Percentiles rank a stretch among this genome's conserved stretches.
phyloP scores from a whole-genome alignment of 805 yeast species.

The Cyberlindnera mississippiensis region DNA sequence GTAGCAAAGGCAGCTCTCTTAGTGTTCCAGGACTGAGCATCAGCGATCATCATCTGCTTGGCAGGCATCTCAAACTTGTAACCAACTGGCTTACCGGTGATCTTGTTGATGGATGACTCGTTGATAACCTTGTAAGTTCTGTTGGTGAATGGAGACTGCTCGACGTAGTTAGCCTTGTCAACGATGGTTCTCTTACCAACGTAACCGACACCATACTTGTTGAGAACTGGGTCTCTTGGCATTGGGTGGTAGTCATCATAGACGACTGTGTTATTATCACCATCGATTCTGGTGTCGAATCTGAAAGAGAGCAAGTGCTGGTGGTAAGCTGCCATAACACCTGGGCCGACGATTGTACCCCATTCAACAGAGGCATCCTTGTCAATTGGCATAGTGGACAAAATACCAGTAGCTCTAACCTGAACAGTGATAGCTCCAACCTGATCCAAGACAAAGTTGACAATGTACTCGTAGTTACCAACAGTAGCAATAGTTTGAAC shows the following conservation, averaged over 20 bases:
- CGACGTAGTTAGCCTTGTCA: slow-evolving; percentile 68
- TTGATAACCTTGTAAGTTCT: slow-evolving; percentile 73
- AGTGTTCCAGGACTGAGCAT: slow-evolving; percentile 55
- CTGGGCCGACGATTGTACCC: slow-evolving; percentile 75
- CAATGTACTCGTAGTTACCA: slow-evolving; percentile 77
- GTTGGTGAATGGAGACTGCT: slow-evolving; percentile 71
- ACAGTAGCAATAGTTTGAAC: slow-evolving; percentile 81
- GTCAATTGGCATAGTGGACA: slow-evolving; percentile 81
- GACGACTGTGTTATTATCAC: slow-evolving; percentile 69
- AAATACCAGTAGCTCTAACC: slow-evolving; percentile 82
- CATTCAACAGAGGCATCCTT: slow-evolving; percentile 58
- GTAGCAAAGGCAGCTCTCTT: slow-evolving; percentile 75
- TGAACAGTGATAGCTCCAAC: slow-evolving; percentile 77
- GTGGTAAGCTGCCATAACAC: slow-evolving; percentile 80
- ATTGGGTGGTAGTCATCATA: slow-evolving; percentile 66
- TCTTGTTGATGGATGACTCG: slow-evolving; percentile 65
- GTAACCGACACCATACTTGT: slow-evolving; percentile 71
- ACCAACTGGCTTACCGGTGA: slow-evolving; percentile 69
- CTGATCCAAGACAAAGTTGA: slow-evolving; percentile 68
- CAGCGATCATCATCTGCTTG: slow-evolving; percentile 69
- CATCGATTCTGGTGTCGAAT: slow-evolving; percentile 80
- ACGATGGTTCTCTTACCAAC: slow-evolving; percentile 56
- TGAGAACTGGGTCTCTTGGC: slow-evolving; percentile 47
- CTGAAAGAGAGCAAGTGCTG: slow-evolving; percentile 78
- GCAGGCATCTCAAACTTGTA: slow-evolving; percentile 74